phyloP scores from a whole-genome alignment of 2,329 filamentous ascomycete genomes.

The Ascochyta rabiei region DNA sequence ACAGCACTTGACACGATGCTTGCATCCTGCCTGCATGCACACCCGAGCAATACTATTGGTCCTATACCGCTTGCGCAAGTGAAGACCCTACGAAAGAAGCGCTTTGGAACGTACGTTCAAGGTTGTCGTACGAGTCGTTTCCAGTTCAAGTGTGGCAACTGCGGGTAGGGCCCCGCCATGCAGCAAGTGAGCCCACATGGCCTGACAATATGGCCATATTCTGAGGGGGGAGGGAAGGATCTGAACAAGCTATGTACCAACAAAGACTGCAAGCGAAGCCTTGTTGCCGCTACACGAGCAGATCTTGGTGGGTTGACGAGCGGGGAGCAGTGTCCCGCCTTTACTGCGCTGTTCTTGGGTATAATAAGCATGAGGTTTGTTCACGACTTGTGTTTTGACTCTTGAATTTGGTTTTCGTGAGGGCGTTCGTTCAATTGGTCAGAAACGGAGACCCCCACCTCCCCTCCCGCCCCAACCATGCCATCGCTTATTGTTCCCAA shows the following conservation, averaged over 20 bases:
- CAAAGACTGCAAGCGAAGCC: not conserved
- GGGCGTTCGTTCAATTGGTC: too few relatives aligned
- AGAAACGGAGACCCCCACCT: too few relatives aligned
- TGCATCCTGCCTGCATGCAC: conserved; percentile 6
- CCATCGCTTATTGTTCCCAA: conserved; percentile 2
- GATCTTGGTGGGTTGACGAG: not conserved
- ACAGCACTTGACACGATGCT: not conserved
- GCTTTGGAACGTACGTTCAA: too few relatives aligned
- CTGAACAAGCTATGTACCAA: not conserved
- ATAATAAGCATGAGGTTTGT: too few relatives aligned
- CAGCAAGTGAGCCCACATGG: conserved; percentile 15
- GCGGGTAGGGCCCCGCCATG: conserved; percentile 5
- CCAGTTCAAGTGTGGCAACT: conserved; percentile 11
- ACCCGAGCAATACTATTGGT: not conserved
- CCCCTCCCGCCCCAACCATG: not conserved
- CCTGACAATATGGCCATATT: conserved; percentile 19
- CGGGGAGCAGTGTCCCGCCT: not conserved
- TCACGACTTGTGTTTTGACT: too few relatives aligned
- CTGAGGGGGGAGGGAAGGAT: not conserved
- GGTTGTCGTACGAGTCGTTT: conserved; percentile 10
- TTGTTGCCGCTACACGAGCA: not conserved
- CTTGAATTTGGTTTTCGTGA: too few relatives aligned
- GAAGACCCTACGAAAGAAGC: too few relatives aligned
- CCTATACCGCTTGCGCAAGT: too few relatives aligned
- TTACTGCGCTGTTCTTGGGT: too few relatives aligned